A percentile compares a stretch with the other conserved stretches of the same genome.
Evolutionary conservation across 75 land plant species (phyloP).

Genomic region (Gnetum montanum): DNA sequence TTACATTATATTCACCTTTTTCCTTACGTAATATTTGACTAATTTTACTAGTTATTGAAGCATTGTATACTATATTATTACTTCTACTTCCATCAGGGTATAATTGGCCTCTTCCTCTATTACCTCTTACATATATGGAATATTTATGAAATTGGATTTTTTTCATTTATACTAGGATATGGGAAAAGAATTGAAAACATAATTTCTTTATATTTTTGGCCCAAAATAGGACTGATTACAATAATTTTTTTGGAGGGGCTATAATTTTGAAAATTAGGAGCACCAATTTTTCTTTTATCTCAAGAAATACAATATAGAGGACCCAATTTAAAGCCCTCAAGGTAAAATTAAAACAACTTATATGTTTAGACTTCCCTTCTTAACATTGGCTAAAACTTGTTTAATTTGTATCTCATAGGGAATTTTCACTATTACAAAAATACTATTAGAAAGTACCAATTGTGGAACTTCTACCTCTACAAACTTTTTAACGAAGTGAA

Average conservation of each 20-base stretch:
- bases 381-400: slow-evolving; percentile 2
- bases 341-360: neutral
- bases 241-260: neutral
- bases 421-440: slow-evolving; percentile 15
- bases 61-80: slow-evolving; percentile 7
- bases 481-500: neutral
- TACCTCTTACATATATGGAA: slow-evolving; percentile 12
- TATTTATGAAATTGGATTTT: neutral
- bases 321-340: neutral
- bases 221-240: neutral
- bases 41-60: neutral
- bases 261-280: neutral
- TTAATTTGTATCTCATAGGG: slow-evolving; percentile 14
- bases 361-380: neutral
- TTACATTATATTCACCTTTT: neutral
- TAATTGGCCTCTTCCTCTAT: slow-evolving; percentile 14
- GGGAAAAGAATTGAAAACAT: slow-evolving; percentile 10
- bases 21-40: neutral
- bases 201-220: neutral
- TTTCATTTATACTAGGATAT: slow-evolving; percentile 4
- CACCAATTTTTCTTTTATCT: neutral
- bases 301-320: neutral
- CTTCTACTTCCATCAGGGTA: slow-evolving; percentile 12
- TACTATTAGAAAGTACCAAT: slow-evolving; percentile 9
- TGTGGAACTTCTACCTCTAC: slow-evolving; percentile 9